A percentile compares a stretch with the other conserved stretches of the same genome.
Conservation (phyloP, 202 grass and related monocot species). For the Carex arenaria region DNA sequence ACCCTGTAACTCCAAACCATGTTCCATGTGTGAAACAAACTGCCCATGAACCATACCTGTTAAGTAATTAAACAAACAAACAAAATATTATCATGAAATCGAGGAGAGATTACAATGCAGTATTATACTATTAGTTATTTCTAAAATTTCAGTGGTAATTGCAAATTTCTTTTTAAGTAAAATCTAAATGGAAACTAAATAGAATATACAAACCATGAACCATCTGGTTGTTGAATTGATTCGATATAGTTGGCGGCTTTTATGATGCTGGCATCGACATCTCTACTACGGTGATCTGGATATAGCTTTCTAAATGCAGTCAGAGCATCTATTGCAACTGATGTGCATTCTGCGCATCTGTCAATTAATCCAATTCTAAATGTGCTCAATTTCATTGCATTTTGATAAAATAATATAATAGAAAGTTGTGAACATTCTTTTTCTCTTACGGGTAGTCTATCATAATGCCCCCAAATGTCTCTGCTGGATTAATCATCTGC, state of each 20-base stretch:
- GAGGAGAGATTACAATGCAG: too few species aligned
- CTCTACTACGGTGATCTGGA: conserved; percentile 60
- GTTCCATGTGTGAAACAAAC: conserved; percentile 84
- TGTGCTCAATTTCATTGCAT: conserved; percentile 21
- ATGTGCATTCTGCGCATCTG: conserved; percentile 92
- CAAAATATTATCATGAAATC: neutral
- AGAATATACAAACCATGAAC: conserved; percentile 64
- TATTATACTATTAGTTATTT: too few species aligned
- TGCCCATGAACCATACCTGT: conserved; percentile 86
- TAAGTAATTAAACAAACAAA: neutral
- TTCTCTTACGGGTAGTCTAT: conserved; percentile 94
- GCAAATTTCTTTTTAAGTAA: neutral
- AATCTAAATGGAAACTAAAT: neutral
- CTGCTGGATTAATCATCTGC: conserved; percentile 86
- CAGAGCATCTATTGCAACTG: conserved; percentile 77
- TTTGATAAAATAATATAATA: conserved; percentile 13
- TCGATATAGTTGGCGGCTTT: conserved; percentile 67
- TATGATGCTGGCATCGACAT: conserved; percentile 63
- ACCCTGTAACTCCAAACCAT: conserved; percentile 78
- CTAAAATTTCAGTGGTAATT: too few species aligned
- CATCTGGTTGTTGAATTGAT: conserved; percentile 56
- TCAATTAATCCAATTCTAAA: conserved; percentile 9
- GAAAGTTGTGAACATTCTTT: conserved; percentile 5
- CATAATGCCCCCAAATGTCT: conserved; percentile 81
- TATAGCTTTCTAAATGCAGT: conserved; percentile 77